Conservation (phyloP, 2,329 filamentous ascomycete genomes). For the Herpotrichia juniperi region DNA sequence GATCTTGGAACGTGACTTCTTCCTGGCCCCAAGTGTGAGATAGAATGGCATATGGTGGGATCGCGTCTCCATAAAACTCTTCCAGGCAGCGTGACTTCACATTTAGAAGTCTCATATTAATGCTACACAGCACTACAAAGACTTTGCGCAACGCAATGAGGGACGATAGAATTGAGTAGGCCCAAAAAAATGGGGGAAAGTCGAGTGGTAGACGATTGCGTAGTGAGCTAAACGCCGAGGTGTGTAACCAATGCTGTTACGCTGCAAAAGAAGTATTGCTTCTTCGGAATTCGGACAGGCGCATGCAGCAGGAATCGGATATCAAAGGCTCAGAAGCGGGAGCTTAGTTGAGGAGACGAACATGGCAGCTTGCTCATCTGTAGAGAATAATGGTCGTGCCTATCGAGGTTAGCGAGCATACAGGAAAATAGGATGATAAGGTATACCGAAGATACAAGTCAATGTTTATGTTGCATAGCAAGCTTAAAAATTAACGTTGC, state of each 20-base stretch:
- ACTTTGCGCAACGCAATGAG: not conserved
- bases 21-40: constrained; percentile 20
- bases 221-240: too few relatives aligned
- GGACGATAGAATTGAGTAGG: not conserved
- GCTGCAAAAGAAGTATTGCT: not conserved
- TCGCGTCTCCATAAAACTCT: constrained; percentile 1
- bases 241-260: not conserved
- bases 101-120: not conserved
- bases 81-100: not conserved
- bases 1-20: constrained; percentile 13
- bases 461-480: too few relatives aligned
- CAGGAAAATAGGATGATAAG: too few relatives aligned
- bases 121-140: not conserved
- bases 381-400: too few relatives aligned
- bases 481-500: too few relatives aligned
- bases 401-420: too few relatives aligned
- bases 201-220: not conserved
- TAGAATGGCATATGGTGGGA: constrained; percentile 25
- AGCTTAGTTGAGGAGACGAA: not conserved
- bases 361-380: too few relatives aligned
- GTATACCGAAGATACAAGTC: too few relatives aligned
- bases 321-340: not conserved
- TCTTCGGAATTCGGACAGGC: not conserved
- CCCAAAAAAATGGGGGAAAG: not conserved
- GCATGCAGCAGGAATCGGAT: not conserved